phyloP scores from a whole-genome alignment of 2,329 filamentous ascomycete genomes.

The Diaporthe citrichinensis region DNA sequence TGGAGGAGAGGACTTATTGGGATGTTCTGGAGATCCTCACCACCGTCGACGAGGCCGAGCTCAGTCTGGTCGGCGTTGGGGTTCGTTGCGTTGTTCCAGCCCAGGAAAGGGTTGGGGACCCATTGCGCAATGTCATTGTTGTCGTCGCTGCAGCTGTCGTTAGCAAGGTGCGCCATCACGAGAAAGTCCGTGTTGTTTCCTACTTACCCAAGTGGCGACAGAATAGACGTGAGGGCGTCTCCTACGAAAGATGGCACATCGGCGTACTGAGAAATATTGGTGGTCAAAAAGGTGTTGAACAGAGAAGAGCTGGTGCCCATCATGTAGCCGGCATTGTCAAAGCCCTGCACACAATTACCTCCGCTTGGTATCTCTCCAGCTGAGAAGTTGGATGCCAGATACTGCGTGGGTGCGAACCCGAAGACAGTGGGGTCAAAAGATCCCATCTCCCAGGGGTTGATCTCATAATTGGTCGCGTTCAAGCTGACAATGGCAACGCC shows the following conservation, averaged over 20 bases:
- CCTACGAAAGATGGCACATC: slow-evolving; percentile 65
- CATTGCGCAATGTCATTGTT: slow-evolving; percentile 66
- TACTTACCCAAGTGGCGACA: slow-evolving; percentile 62
- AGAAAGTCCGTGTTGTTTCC: background rate
- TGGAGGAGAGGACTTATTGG: slow-evolving; percentile 67
- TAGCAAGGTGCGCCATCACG: background rate
- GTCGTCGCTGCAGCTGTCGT: slow-evolving; percentile 52
- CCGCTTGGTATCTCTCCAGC: slow-evolving; percentile 67
- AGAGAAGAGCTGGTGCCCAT: slow-evolving; percentile 90
- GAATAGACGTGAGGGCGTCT: slow-evolving; percentile 64
- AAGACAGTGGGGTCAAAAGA: slow-evolving; percentile 71
- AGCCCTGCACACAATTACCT: slow-evolving; percentile 79
- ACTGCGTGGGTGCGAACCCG: slow-evolving; percentile 72
- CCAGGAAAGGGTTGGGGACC: slow-evolving; percentile 72
- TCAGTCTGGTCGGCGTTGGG: slow-evolving; percentile 52
- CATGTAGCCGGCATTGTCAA: slow-evolving; percentile 85
- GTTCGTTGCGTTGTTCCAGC: slow-evolving; percentile 62
- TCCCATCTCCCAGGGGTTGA: slow-evolving; percentile 77
- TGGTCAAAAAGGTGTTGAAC: slow-evolving; percentile 83
- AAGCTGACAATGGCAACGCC: slow-evolving; percentile 59
- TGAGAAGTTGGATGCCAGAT: slow-evolving; percentile 71
- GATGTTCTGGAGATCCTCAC: slow-evolving; percentile 64
- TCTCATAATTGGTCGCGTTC: slow-evolving; percentile 75
- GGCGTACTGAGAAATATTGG: slow-evolving; percentile 66
- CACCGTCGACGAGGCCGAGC: slow-evolving; percentile 66